Base-by-base conservation (phyloP, 352 stramenopile genomes). In the Detonula confervacea region DNA sequence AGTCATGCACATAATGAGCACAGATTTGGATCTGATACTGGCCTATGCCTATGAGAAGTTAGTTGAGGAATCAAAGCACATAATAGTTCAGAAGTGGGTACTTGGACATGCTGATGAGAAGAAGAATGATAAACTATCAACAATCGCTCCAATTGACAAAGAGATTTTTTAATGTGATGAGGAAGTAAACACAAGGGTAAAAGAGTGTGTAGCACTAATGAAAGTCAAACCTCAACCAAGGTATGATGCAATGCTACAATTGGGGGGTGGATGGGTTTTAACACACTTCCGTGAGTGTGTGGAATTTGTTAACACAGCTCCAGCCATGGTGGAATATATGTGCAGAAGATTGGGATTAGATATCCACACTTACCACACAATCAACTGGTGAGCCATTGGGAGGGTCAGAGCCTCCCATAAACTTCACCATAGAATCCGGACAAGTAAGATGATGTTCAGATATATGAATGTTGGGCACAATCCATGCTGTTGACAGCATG, bases 11-110 rank as follows among this genome's bases (percentile, higher is more conserved):
- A n/a, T n/a, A n/a, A n/a, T n/a, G 44, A 24, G 12, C n/a, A 37
- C 61, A 14, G 61, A 70, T 33, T 60, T 70, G 61, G 61, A 70
- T 30, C 16, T 70, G 27, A 24, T 70, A 1, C 59, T 70, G 61
- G 61, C 61, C 14, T n/a, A n/a, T n/a, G n/a, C n/a, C n/a, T 70
- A 60, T 24, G 20, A 59, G 0, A 0, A 70, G 14, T 8, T 70
- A 12, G 2, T 4, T 3, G 2, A 22, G 12, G 24, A 30, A 59
- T 30, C 16, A 11, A 5, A 22, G 8, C 61, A 70, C 25, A 25
- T 2, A 8, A 27, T 67, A 9, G 14, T 8, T 14, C 33, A 29
- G 1, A 27, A 67, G 18, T 67, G 59, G 59, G 59, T 67, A 1
- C 52, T 67, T 29, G 59, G 59, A 8, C 59, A 67, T n/a, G 59